Evolutionary conservation across 1,284 basidiomycete genomes (phyloP).

Genomic region (Apiotrichum gracile): DNA sequence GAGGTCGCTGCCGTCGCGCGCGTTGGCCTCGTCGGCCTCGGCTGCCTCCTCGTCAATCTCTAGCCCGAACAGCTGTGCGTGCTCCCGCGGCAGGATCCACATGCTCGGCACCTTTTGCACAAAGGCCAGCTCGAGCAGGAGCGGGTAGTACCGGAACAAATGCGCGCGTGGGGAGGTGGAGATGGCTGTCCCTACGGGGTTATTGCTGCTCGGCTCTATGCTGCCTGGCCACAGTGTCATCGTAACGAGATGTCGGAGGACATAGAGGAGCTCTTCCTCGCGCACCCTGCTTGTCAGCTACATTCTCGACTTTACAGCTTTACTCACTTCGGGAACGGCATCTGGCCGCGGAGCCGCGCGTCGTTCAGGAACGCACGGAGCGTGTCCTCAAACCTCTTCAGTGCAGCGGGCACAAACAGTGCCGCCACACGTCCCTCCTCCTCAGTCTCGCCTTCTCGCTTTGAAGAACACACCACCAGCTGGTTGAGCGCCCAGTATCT

Average conservation of each 20-base stretch:
- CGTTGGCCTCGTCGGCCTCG: conserved; percentile 4
- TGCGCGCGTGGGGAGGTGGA: conserved; percentile 67
- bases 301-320: conserved; percentile 1
- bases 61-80: conserved; percentile 23
- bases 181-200: conserved; percentile 46
- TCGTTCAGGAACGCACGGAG: conserved; percentile 74
- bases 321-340: conserved; percentile 74
- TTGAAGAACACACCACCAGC: conserved; percentile 52
- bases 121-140: conserved; percentile 70
- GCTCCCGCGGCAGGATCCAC: conserved; percentile 53
- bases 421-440: conserved; percentile 1
- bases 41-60: conserved; percentile 12
- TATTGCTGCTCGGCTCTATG: conserved; percentile 9
- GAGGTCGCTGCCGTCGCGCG: conserved; percentile 32
- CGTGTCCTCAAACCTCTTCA: conserved; percentile 64
- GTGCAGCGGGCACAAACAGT: conserved; percentile 47
- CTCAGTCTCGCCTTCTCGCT: neutral
- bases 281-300: conserved; percentile 55
- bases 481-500: conserved; percentile 93
- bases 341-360: conserved; percentile 66
- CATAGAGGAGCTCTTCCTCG: conserved; percentile 83
- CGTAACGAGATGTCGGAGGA: conserved; percentile 67
- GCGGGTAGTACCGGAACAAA: conserved; percentile 74
- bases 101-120: conserved; percentile 61
- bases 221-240: conserved; percentile 66